Percentiles rank a stretch among this genome's conserved stretches.
These are phyloP conservation scores for Aspergillus sp. DNA, from an alignment of 2,329 filamentous ascomycete species.

Conservation along the genomic window DNA sequence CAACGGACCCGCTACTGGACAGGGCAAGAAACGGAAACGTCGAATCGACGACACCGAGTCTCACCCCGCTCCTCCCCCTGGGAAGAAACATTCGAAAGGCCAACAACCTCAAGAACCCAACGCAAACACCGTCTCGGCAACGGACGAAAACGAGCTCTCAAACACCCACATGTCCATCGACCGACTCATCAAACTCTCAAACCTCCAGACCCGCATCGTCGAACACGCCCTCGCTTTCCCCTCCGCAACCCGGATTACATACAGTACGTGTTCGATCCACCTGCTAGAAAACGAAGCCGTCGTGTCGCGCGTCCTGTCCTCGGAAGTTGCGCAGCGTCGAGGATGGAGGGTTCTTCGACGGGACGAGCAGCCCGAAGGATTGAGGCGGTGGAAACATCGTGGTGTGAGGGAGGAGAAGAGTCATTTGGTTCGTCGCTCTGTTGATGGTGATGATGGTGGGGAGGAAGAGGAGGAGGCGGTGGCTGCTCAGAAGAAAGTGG, in stretches of 20 bases:
- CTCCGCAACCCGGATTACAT: constrained; percentile 72
- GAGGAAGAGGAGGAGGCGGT: not conserved
- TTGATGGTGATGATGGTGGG: not conserved
- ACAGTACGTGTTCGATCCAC: constrained; percentile 91
- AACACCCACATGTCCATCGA: constrained; percentile 51
- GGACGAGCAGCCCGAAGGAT: constrained; percentile 70
- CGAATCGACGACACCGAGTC: constrained; percentile 15
- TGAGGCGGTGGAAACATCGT: constrained; percentile 72
- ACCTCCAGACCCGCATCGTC: constrained; percentile 79
- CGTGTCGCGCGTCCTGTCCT: constrained; percentile 69
- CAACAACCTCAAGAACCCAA: no score
- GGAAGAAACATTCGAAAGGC: not conserved
- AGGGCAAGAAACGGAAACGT: constrained; percentile 48
- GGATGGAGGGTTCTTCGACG: constrained; percentile 78
- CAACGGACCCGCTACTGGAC: constrained; percentile 1
- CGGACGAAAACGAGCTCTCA: constrained; percentile 38
- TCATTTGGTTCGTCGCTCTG: no score
- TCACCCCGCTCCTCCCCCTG: no score
- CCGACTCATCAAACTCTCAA: constrained; percentile 70
- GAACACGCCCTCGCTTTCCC: constrained; percentile 84
- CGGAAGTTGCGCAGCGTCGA: constrained; percentile 61
- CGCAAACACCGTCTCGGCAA: constrained; percentile 10
- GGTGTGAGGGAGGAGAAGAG: constrained; percentile 43
- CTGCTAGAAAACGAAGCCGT: constrained; percentile 86
- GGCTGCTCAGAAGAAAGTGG: constrained; percentile 6